Evolutionary conservation across 2,329 filamentous ascomycete species (phyloP).

Genomic region (Penicillium concentricum): DNA sequence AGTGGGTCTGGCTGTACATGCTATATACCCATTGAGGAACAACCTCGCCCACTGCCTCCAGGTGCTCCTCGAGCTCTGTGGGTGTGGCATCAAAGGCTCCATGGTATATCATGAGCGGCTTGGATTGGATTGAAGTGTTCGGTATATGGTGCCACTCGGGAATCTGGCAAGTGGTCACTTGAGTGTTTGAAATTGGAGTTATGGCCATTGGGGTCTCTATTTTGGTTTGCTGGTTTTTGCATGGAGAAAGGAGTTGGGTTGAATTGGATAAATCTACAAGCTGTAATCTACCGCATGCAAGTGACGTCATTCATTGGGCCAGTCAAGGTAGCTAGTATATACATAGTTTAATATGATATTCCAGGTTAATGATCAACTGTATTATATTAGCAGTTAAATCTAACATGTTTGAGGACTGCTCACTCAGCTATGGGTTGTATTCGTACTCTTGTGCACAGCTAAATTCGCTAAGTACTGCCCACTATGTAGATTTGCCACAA

Average conservation of each 20-base stretch:
- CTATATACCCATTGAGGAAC: slow-evolving; percentile 66
- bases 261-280: neutral
- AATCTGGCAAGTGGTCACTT: slow-evolving; percentile 60
- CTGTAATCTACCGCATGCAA: neutral
- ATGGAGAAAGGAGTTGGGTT: neutral
- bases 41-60: slow-evolving; percentile 55
- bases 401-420: no score
- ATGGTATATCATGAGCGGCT: slow-evolving; percentile 67
- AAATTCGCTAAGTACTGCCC: no score
- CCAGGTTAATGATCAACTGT: no score
- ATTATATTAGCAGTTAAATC: no score
- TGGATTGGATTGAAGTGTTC: slow-evolving; percentile 64
- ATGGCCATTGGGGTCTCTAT: slow-evolving; percentile 30
- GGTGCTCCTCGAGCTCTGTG: slow-evolving; percentile 56
- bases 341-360: no score
- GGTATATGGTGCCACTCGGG: slow-evolving; percentile 57
- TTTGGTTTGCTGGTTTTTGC: neutral
- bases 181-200: slow-evolving; percentile 52
- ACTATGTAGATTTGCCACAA: no score
- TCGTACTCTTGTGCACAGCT: no score
- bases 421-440: no score
- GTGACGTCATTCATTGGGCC: slow-evolving; percentile 1
- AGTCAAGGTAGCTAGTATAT: no score
- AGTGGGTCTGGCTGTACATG: slow-evolving; percentile 67
- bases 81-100: slow-evolving; percentile 54